These are phyloP conservation scores for Camelina hispida DNA, from an alignment of 345 rosid genomes.

Conservation along the genomic window DNA sequence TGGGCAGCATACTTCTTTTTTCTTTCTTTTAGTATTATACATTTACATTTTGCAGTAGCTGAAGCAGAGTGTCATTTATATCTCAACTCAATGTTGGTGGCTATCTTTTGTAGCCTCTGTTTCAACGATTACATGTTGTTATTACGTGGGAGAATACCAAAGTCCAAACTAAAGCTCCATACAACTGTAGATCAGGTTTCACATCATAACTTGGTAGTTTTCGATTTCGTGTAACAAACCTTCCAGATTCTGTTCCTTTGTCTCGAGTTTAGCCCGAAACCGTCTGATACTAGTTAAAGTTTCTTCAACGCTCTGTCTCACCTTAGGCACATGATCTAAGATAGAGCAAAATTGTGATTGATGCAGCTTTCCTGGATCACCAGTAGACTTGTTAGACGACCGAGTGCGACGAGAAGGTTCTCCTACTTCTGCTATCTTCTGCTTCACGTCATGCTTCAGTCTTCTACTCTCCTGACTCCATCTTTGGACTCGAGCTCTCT, in stretches of 20 bases:
- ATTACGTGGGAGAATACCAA: too few relatives aligned
- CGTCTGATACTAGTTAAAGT: constrained; percentile 19
- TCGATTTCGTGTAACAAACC: background rate
- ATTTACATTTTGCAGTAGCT: too few relatives aligned
- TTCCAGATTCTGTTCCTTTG: constrained; percentile 12
- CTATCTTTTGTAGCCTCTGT: too few relatives aligned
- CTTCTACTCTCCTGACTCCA: background rate
- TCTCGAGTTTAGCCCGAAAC: constrained; percentile 7
- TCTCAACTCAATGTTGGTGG: too few relatives aligned
- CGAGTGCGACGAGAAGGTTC: constrained; percentile 7
- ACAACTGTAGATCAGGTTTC: background rate
- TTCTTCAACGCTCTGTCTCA: constrained; percentile 1
- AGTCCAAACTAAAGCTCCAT: background rate
- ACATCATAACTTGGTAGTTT: constrained; percentile 16
- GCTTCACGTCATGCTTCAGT: background rate
- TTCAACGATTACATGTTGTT: too few relatives aligned
- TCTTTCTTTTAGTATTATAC: too few relatives aligned
- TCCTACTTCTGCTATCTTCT: constrained; percentile 18
- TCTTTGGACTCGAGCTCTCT: constrained; percentile 18
- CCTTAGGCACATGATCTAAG: constrained; percentile 23
- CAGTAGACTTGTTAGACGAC: constrained; percentile 6
- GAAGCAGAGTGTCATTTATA: too few relatives aligned
- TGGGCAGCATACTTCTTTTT: too few relatives aligned
- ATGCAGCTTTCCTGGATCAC: background rate
- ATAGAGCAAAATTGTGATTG: background rate